These are phyloP conservation scores for Pistacia atlantica DNA, from an alignment of 345 rosid species.

Conservation along the genomic window DNA sequence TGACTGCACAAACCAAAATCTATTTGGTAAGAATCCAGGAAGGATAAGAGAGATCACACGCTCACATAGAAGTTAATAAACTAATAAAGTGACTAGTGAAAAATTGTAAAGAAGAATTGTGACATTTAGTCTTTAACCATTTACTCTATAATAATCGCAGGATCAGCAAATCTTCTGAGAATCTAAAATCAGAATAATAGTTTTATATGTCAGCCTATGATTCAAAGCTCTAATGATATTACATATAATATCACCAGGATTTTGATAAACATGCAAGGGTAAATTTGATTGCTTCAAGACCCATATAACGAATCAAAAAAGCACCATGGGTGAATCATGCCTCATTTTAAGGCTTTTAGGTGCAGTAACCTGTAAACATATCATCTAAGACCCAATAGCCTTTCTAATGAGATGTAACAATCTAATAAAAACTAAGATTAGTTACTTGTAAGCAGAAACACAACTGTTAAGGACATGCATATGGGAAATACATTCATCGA, in stretches of 20 bases:
- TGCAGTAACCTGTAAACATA: neutral
- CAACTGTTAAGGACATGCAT: neutral
- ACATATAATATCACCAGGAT: neutral
- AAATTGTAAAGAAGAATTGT: neutral
- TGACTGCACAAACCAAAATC: slow-evolving; percentile 50
- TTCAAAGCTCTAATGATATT: neutral
- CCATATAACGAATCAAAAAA: neutral
- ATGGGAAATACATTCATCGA: neutral
- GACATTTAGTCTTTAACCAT: neutral
- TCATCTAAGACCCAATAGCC: neutral
- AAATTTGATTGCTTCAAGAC: neutral
- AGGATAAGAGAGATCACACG: neutral
- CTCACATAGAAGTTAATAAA: neutral
- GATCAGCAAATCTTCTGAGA: neutral
- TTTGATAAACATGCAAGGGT: neutral
- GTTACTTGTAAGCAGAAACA: neutral
- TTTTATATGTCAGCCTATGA: neutral
- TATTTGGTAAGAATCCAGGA: slow-evolving; percentile 16
- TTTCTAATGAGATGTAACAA: neutral
- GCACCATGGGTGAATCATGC: neutral
- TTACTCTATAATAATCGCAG: neutral
- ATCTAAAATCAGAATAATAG: neutral
- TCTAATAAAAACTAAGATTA: neutral
- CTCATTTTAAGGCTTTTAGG: neutral
- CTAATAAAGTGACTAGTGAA: neutral